Evolutionary conservation across 345 rosid genomes (phyloP).

Genomic region (Hibiscus syriacus): DNA sequence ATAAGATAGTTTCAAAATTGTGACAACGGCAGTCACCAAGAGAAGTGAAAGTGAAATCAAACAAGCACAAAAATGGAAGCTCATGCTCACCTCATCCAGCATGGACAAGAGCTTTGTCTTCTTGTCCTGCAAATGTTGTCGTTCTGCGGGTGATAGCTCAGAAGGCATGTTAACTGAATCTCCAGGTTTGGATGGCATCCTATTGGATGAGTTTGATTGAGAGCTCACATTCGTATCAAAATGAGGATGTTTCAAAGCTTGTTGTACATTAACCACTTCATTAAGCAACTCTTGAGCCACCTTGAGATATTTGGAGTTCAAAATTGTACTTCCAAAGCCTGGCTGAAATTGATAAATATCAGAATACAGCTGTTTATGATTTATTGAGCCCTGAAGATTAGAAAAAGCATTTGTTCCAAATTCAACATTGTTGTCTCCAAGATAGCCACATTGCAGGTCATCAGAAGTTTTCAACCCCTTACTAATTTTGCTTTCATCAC

Average conservation of each 20-base stretch:
- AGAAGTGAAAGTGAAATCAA: background rate
- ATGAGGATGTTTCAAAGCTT: slow-evolving; percentile 57
- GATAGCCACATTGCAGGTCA: slow-evolving; percentile 22
- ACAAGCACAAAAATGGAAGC: background rate
- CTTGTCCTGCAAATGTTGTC: slow-evolving; percentile 75
- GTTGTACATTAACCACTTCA: slow-evolving; percentile 69
- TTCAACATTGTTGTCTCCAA: slow-evolving; percentile 13
- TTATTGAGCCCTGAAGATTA: slow-evolving; percentile 13
- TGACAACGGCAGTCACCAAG: background rate
- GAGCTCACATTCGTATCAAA: slow-evolving; percentile 38
- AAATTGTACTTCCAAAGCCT: slow-evolving; percentile 26
- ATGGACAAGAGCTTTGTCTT: slow-evolving; percentile 75
- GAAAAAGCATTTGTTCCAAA: slow-evolving; percentile 16
- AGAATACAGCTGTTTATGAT: slow-evolving; percentile 17
- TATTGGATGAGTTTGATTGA: slow-evolving; percentile 9
- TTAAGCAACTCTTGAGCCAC: slow-evolving; percentile 76
- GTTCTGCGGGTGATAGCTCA: slow-evolving; percentile 60
- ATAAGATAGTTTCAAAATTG: background rate
- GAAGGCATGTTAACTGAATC: slow-evolving; percentile 29
- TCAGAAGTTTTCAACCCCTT: slow-evolving; percentile 32
- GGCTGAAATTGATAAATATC: slow-evolving; percentile 21
- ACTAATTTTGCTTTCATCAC: slow-evolving; percentile 27
- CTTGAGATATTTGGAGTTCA: slow-evolving; percentile 61
- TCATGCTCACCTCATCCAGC: slow-evolving; percentile 67
- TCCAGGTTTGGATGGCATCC: slow-evolving; percentile 22